phyloP scores from a whole-genome alignment of 1,284 basidiomycete species.

The Sporisorium iseilematis-ciliati region DNA sequence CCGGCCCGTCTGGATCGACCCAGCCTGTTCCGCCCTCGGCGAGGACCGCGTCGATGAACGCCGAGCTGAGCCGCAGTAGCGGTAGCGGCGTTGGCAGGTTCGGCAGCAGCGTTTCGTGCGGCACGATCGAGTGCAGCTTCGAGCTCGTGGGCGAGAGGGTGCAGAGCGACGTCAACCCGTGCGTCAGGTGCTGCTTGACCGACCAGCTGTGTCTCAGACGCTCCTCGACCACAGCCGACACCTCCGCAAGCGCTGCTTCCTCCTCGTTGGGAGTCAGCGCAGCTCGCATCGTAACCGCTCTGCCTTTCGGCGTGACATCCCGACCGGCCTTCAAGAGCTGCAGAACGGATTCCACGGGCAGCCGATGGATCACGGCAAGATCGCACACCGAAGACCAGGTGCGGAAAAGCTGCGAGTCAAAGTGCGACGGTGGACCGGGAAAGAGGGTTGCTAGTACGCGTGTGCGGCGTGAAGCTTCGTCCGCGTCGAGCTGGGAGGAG shows the following conservation, averaged over 20 bases:
- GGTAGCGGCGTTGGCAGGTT: slow-evolving; percentile 27
- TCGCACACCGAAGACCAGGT: slow-evolving; percentile 29
- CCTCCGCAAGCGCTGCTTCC: slow-evolving; percentile 9
- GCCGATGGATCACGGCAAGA: slow-evolving; percentile 3
- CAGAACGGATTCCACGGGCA: slow-evolving; percentile 3
- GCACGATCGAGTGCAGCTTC: slow-evolving; percentile 14
- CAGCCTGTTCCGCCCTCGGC: slow-evolving; percentile 17
- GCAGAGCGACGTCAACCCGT: slow-evolving; percentile 24
- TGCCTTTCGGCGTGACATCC: neutral
- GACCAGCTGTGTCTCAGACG: slow-evolving; percentile 17
- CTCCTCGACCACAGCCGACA: slow-evolving; percentile 6
- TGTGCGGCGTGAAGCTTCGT: neutral
- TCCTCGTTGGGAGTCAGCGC: neutral
- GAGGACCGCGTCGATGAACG: slow-evolving; percentile 7
- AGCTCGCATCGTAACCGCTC: slow-evolving; percentile 4
- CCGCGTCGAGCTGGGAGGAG: neutral
- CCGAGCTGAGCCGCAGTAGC: slow-evolving; percentile 15
- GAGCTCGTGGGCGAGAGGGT: slow-evolving; percentile 19
- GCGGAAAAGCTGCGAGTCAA: slow-evolving; percentile 16
- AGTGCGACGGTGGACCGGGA: slow-evolving; percentile 14
- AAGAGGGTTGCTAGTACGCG: slow-evolving; percentile 28
- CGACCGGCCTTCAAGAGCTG: neutral
- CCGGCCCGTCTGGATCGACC: slow-evolving; percentile 30
- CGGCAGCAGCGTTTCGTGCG: slow-evolving; percentile 22
- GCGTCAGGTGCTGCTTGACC: slow-evolving; percentile 19